Conservation (phyloP, 2,329 filamentous ascomycete species). For the Ramularia collo-cygni region DNA sequence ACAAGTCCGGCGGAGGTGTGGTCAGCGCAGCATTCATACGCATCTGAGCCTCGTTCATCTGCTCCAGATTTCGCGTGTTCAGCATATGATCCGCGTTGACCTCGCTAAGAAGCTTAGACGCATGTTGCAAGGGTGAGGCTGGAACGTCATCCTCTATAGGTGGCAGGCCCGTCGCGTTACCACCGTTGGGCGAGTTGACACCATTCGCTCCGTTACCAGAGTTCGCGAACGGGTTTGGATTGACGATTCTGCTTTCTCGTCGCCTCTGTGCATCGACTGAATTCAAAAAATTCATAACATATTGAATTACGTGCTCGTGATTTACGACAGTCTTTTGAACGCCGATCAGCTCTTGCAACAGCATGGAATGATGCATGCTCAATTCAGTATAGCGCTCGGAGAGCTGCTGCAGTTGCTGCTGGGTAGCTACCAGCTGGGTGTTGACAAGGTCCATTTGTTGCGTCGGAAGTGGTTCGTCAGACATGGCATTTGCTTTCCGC, state of each 20-base stretch:
- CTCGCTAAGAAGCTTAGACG: slow-evolving; percentile 58
- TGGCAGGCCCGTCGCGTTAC: slow-evolving; percentile 8
- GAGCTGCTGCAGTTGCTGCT: slow-evolving; percentile 83
- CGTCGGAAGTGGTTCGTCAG: slow-evolving; percentile 69
- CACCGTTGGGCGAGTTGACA: slow-evolving; percentile 10
- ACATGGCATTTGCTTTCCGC: slow-evolving; percentile 59
- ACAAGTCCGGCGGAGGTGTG: slow-evolving; percentile 50
- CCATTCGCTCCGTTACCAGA: slow-evolving; percentile 8
- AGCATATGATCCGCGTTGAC: slow-evolving; percentile 59
- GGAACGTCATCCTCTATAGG: slow-evolving; percentile 53
- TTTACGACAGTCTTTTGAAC: slow-evolving; percentile 65
- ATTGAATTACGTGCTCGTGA: slow-evolving; percentile 64
- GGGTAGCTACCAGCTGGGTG: slow-evolving; percentile 79
- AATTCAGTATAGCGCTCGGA: slow-evolving; percentile 81
- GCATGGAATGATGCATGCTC: slow-evolving; percentile 56
- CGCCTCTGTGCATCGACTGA: slow-evolving; percentile 57
- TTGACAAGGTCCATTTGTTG: slow-evolving; percentile 88
- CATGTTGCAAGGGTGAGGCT: slow-evolving; percentile 61
- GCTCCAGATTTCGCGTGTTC: slow-evolving; percentile 57
- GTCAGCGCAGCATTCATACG: slow-evolving; percentile 49
- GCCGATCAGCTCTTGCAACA: slow-evolving; percentile 57
- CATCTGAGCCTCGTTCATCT: slow-evolving; percentile 54
- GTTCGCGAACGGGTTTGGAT: slow-evolving; percentile 30
- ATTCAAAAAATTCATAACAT: slow-evolving; percentile 62
- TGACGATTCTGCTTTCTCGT: slow-evolving; percentile 50